phyloP scores from a whole-genome alignment of 306 rosid species.

The Pueraria montana region DNA sequence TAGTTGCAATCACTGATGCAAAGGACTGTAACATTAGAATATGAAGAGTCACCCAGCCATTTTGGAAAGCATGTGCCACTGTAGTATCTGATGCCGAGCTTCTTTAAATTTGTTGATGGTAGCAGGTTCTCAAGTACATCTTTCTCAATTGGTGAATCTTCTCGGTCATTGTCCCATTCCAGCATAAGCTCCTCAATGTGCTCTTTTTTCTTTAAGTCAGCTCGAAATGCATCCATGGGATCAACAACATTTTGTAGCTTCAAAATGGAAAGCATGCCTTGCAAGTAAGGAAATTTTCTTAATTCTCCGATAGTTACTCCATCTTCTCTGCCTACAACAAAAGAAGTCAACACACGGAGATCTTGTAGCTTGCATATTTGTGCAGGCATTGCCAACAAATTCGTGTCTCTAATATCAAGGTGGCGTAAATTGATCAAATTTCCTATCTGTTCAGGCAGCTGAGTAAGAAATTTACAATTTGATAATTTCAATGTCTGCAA shows the following conservation, averaged over 20 bases:
- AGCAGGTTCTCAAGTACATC: background rate
- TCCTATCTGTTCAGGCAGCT: background rate
- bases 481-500: background rate
- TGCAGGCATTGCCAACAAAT: background rate
- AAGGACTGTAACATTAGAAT: background rate
- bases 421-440: background rate
- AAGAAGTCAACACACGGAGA: background rate
- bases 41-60: background rate
- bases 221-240: constrained; percentile 1
- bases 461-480: background rate
- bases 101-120: background rate
- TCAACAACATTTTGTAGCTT: constrained; percentile 23
- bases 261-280: background rate
- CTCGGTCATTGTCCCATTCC: background rate
- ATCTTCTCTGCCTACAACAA: background rate
- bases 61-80: background rate
- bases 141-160: background rate
- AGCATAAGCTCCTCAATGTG: background rate
- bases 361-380: background rate
- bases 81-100: background rate
- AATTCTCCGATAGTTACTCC: background rate
- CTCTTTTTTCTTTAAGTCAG: background rate
- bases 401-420: background rate
- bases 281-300: background rate
- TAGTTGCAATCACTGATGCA: background rate